phyloP scores from a whole-genome alignment of 1,139 yeast species.

The Candida tropicalis region DNA sequence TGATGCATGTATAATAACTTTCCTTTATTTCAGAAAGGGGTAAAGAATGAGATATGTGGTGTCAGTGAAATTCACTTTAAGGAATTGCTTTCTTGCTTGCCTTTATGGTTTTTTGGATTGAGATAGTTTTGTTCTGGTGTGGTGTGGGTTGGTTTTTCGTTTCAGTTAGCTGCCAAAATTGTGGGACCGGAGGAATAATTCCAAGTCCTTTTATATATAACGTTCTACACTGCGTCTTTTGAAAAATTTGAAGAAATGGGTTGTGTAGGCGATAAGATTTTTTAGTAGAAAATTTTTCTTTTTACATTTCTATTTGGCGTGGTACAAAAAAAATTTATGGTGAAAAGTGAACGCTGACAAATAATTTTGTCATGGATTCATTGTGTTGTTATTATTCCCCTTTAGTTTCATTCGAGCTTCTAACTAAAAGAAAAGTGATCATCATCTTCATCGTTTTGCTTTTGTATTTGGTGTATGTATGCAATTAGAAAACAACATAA shows the following conservation, averaged over 20 bases:
- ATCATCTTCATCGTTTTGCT: neutral
- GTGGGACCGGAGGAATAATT: slow-evolving; percentile 1
- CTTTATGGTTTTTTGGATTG: neutral
- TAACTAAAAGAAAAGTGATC: neutral
- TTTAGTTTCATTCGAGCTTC: slow-evolving; percentile 1
- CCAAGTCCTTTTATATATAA: slow-evolving; percentile 3
- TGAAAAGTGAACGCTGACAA: neutral
- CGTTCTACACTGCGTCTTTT: neutral
- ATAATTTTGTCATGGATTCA: neutral
- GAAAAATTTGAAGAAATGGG: neutral
- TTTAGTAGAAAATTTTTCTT: neutral
- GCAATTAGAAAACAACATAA: neutral
- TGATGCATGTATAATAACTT: slow-evolving; percentile 1
- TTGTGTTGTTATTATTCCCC: neutral
- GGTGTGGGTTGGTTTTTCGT: no score
- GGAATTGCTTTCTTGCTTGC: neutral
- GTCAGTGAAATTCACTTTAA: neutral
- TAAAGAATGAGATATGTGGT: neutral
- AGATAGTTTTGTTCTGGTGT: no score
- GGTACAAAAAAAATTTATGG: neutral
- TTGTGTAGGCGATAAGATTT: slow-evolving; percentile 4
- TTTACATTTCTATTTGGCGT: neutral
- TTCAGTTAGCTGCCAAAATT: slow-evolving; percentile 4
- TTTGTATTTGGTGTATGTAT: no score
- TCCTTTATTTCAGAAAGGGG: neutral